phyloP scores from a whole-genome alignment of 1,284 basidiomycete genomes.

The Cryptococcus floricola region DNA sequence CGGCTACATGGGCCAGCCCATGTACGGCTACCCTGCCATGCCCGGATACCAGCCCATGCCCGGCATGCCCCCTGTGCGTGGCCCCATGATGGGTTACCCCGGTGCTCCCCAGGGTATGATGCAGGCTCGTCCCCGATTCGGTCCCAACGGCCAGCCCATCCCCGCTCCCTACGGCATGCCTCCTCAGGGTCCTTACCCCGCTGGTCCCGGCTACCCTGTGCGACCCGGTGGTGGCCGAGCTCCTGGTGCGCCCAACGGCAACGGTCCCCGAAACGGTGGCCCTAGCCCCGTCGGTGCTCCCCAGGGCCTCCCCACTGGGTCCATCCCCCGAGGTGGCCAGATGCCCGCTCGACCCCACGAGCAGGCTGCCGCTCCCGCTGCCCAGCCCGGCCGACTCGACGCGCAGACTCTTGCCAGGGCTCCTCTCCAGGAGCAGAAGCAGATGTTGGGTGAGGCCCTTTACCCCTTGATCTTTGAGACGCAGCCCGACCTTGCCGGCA shows the following conservation, averaged over 20 bases:
- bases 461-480: conserved; percentile 75
- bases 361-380: conserved; percentile 31
- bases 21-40: conserved; percentile 82
- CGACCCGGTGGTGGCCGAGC: conserved; percentile 37
- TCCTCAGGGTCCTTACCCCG: conserved; percentile 58
- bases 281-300: conserved; percentile 48
- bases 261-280: conserved; percentile 47
- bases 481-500: conserved; percentile 82
- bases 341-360: conserved; percentile 48
- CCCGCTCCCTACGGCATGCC: conserved; percentile 53
- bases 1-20: conserved; percentile 67
- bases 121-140: conserved; percentile 72
- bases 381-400: conserved; percentile 44
- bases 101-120: conserved; percentile 63
- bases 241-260: conserved; percentile 52
- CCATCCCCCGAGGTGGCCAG: conserved; percentile 45
- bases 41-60: conserved; percentile 56
- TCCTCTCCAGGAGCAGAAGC: conserved; percentile 87
- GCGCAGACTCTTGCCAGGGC: conserved; percentile 64
- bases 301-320: conserved; percentile 49
- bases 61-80: conserved; percentile 57
- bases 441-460: conserved; percentile 89
- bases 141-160: conserved; percentile 62
- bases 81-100: conserved; percentile 60
- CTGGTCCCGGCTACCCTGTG: conserved; percentile 40